Evolutionary conservation across 2,329 filamentous ascomycete genomes (phyloP).

Genomic region (Monosporascus cannonballus): DNA sequence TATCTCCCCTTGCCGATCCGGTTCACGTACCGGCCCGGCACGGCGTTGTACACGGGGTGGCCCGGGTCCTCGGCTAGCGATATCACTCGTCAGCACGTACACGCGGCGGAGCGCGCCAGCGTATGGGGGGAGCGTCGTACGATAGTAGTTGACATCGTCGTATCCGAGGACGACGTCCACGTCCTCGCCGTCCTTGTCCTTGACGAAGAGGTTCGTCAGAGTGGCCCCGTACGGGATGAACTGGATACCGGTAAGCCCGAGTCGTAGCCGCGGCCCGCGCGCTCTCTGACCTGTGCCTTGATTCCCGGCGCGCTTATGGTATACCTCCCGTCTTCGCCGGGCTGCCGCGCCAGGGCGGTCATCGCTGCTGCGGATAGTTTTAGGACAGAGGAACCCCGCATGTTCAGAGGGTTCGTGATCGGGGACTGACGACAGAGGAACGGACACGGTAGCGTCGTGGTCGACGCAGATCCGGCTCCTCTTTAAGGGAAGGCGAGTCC

Average conservation of each 20-base stretch:
- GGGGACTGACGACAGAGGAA: background rate
- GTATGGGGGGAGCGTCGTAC: slow-evolving; percentile 18
- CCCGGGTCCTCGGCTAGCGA: slow-evolving; percentile 35
- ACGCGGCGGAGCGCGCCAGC: background rate
- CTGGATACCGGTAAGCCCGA: slow-evolving; percentile 6
- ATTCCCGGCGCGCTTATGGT: slow-evolving; percentile 23
- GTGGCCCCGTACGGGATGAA: slow-evolving; percentile 46
- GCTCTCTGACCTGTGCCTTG: slow-evolving; percentile 23
- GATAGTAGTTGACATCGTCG: slow-evolving; percentile 54
- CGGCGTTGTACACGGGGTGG: slow-evolving; percentile 56
- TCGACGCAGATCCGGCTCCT: background rate
- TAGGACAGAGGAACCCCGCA: slow-evolving; percentile 16
- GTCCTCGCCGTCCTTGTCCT: slow-evolving; percentile 54
- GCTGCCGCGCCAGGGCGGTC: slow-evolving; percentile 14
- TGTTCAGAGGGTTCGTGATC: slow-evolving; percentile 6
- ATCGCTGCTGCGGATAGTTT: slow-evolving; percentile 15
- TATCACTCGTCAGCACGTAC: slow-evolving; percentile 3
- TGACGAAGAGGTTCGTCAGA: slow-evolving; percentile 57
- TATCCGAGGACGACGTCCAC: slow-evolving; percentile 60
- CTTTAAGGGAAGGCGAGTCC: background rate
- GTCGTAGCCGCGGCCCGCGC: background rate
- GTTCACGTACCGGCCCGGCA: slow-evolving; percentile 59
- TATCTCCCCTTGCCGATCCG: slow-evolving; percentile 55
- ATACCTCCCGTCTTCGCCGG: slow-evolving; percentile 24
- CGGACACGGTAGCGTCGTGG: background rate